Percentiles rank a stretch among this genome's conserved stretches.
Evolutionary conservation across 345 rosid genomes (phyloP).

Genomic region (Lumnitzera littorea): DNA sequence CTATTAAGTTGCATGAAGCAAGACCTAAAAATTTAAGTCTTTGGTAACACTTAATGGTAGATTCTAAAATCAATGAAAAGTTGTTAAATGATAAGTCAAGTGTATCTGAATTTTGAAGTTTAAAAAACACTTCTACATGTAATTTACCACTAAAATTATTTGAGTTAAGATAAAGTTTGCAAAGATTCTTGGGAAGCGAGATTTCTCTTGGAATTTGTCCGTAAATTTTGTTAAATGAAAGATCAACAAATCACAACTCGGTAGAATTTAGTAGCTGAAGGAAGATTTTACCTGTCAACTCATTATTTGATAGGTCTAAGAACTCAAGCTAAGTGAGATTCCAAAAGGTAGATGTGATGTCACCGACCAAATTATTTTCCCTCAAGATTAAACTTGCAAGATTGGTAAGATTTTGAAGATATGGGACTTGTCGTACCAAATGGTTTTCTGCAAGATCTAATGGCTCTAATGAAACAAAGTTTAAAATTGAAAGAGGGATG

Average conservation of each 20-base stretch:
- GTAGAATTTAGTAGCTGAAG: not conserved
- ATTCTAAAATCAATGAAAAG: too few relatives aligned
- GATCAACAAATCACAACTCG: not conserved
- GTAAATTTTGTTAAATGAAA: not conserved
- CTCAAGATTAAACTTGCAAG: too few relatives aligned
- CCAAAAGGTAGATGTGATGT: not conserved
- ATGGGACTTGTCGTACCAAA: not conserved
- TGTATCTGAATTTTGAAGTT: too few relatives aligned
- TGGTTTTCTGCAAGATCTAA: not conserved
- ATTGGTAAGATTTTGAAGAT: not conserved
- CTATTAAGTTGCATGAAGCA: slow-evolving; percentile 13
- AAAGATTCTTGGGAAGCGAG: not conserved
- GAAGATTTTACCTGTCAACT: not conserved
- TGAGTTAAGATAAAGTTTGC: rapidly evolving
- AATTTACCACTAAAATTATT: slow-evolving; percentile 5
- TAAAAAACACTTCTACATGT: too few relatives aligned
- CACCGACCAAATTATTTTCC: too few relatives aligned
- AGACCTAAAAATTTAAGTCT: rapidly evolving
- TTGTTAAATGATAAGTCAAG: too few relatives aligned
- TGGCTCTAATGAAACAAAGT: not conserved
- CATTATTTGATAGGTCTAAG: not conserved
- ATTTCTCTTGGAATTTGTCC: slow-evolving; percentile 5
- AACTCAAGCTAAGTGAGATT: not conserved
- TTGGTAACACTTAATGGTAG: not conserved
- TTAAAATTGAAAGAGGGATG: slow-evolving; percentile 1